Evolutionary conservation across 2,329 filamentous ascomycete genomes (phyloP), one percentile per base, ranked within the genome.

Genomic region (Kalaharituber pfeilii): DNA sequence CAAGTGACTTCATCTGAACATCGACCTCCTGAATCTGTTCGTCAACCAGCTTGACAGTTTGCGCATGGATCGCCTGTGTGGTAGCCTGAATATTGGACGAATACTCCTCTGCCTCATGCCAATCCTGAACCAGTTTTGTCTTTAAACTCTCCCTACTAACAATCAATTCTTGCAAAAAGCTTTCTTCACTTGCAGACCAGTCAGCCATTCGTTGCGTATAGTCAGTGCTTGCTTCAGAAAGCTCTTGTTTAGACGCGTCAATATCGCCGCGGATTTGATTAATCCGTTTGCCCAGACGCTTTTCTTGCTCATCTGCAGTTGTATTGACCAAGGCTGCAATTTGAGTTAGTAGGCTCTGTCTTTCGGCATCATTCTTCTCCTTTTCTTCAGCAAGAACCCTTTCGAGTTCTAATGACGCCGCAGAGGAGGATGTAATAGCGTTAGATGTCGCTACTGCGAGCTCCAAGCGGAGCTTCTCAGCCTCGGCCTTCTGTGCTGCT

Each of bases 1-100:
- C 89, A 6, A 98, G 75, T 1, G 86, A 84, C 54, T 81, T 78
- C 77, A 98, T 88, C 68, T 96, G 86, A n/a, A 75, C 76, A 57
- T 84, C 82, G 65, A 98, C 82, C 61, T 94, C 85, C 54, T 78
- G 76, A 70, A 93, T 84, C 69, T 98, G 91, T 55, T 84, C 81
- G 64, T 89, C 84, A 11, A 96, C 88, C 55, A 93, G 89, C 5
- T 82, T 81, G 27, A 94, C 79, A 0, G 89, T 95, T 69, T 94
- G 84, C 29, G 84, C 82, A 62, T 98, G 88, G 1, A 96, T 87
- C 2, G 85, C 85, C 62, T 84, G 83, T 0, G 89, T 88, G 0
- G 84, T 84, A 6, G 77, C 75, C 62, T 89, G 85, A 62, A 98
- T 89, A 5, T 82, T 81, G n/a, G 13, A 11, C 5, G 42, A 47